Percentiles rank a stretch among this genome's conserved stretches.
Conservation (phyloP, 2,329 filamentous ascomycete genomes). For the Paecilomyces niveus region DNA sequence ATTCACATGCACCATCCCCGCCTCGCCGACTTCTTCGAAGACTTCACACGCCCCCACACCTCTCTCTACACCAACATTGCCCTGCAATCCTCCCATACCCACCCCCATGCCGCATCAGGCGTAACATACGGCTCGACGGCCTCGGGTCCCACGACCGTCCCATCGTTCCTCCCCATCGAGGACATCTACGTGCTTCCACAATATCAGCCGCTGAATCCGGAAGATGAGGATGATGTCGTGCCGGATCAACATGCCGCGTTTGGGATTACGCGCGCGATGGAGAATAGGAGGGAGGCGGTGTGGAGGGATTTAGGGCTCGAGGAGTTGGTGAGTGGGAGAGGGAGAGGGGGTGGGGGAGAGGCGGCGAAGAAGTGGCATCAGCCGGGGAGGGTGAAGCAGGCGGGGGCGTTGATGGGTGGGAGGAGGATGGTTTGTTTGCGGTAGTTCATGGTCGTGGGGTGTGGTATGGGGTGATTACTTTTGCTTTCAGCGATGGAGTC, state of each 20-base stretch:
- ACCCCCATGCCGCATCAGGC: conserved; percentile 7
- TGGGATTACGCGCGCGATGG: conserved; percentile 57
- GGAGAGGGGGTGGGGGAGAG: conserved; percentile 10
- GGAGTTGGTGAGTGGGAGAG: conserved; percentile 37
- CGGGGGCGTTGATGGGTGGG: conserved; percentile 31
- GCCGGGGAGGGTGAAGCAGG: conserved; percentile 12
- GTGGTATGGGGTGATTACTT: background rate
- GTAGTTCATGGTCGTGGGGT: conserved; percentile 6
- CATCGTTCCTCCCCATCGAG: conserved; percentile 46
- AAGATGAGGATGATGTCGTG: conserved; percentile 61
- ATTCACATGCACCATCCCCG: conserved; percentile 43
- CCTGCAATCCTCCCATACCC: conserved; percentile 9
- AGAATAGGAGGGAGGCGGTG: conserved; percentile 45
- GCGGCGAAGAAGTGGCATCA: conserved; percentile 10
- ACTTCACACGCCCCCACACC: conserved; percentile 41
- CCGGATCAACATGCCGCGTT: conserved; percentile 62
- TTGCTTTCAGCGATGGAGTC: conserved; percentile 2
- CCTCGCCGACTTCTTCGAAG: conserved; percentile 44
- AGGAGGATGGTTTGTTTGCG: conserved; percentile 31
- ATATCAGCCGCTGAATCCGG: conserved; percentile 57
- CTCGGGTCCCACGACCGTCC: conserved; percentile 24
- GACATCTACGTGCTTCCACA: conserved; percentile 55
- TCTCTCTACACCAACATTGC: conserved; percentile 15
- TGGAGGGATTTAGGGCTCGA: conserved; percentile 56
- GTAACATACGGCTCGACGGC: conserved; percentile 20